Evolutionary conservation across 805 yeast species (phyloP).

Genomic region (Candida yuanshanica): DNA sequence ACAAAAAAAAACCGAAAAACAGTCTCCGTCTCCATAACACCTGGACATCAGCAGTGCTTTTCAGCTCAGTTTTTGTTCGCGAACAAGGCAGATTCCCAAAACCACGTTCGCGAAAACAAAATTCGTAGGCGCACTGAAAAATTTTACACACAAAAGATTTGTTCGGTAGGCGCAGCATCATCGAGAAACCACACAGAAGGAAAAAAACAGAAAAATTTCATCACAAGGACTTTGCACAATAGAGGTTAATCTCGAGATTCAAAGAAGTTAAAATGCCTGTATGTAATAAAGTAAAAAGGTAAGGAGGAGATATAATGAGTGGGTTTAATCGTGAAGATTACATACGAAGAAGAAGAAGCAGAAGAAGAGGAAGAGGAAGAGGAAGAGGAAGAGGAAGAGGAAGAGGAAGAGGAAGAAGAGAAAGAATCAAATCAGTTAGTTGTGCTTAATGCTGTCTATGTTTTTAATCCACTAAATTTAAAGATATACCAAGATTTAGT

Average conservation of each 20-base stretch:
- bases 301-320: background rate
- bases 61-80: no score
- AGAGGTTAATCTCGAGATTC: constrained; percentile 14
- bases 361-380: background rate
- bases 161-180: background rate
- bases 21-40: no score
- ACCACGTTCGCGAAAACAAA: background rate
- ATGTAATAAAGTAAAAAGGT: constrained; percentile 21
- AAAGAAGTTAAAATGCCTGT: constrained; percentile 36
- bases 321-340: background rate
- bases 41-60: no score
- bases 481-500: background rate
- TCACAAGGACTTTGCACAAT: constrained; percentile 19
- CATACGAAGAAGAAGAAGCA: background rate
- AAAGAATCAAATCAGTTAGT: background rate
- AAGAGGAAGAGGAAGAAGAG: background rate
- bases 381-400: background rate
- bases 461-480: no score
- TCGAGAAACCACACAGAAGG: background rate
- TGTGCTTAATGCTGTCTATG: no score
- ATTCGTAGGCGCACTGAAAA: background rate
- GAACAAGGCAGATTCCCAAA: no score
- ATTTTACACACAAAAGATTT: background rate
- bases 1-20: no score
- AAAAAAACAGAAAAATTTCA: constrained; percentile 20